Evolutionary conservation across 2,329 filamentous ascomycete genomes (phyloP).

Genomic region (Aaosphaeria arxii): DNA sequence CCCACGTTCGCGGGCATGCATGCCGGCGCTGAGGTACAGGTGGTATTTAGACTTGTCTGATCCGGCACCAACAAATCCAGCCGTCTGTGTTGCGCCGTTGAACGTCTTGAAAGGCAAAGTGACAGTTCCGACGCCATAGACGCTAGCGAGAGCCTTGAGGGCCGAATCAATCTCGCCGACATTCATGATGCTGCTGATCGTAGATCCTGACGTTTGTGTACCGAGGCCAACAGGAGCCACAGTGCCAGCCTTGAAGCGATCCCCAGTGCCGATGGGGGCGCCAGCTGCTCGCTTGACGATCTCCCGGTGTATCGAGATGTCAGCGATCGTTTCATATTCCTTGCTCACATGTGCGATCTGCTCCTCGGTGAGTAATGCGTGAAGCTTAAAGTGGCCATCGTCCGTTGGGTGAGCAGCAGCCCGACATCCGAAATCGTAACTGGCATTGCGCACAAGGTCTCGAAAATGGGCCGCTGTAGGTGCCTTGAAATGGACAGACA

Average conservation of each 20-base stretch:
- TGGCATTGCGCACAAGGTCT: conserved; percentile 19
- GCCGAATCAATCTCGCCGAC: conserved; percentile 45
- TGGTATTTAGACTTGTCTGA: conserved; percentile 43
- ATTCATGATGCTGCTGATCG: conserved; percentile 44
- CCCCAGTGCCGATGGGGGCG: conserved; percentile 35
- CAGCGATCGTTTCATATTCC: conserved; percentile 16
- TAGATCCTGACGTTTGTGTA: conserved; percentile 29
- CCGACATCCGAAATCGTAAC: conserved; percentile 32
- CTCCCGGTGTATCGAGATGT: conserved; percentile 20
- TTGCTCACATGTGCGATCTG: conserved; percentile 21
- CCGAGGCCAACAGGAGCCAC: conserved; percentile 42
- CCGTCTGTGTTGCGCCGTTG: conserved; percentile 35
- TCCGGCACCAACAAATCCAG: conserved; percentile 45
- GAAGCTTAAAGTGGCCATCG: conserved; percentile 25
- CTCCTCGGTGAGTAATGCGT: conserved; percentile 24
- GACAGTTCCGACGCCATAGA: conserved; percentile 45
- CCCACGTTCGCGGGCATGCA: conserved; percentile 60
- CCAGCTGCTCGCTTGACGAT: conserved; percentile 24
- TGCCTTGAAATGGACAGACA: conserved; percentile 30
- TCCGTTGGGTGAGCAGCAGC: conserved; percentile 24
- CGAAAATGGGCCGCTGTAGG: conserved; percentile 25
- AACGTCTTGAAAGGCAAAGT: conserved; percentile 44
- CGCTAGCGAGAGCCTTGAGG: conserved; percentile 40
- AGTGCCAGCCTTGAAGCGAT: conserved; percentile 44
- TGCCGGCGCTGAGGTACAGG: conserved; percentile 53